A percentile compares a stretch with the other conserved stretches of the same genome.
These are phyloP conservation scores for Candida sphagnicola DNA, from an alignment of 805 yeast species.

Conservation along the genomic window DNA sequence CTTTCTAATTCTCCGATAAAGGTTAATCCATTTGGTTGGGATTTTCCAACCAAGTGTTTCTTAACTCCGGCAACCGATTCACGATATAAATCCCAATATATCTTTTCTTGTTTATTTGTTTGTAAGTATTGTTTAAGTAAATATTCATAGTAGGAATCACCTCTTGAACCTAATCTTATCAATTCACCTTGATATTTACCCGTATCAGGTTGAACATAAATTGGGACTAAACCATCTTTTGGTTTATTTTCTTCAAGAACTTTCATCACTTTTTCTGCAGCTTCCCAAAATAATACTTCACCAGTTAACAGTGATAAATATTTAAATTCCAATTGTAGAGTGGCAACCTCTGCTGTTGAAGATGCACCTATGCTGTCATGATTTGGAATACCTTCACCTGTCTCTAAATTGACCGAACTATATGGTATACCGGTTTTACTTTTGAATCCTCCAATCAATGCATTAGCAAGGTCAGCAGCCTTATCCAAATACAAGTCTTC, in stretches of 20 bases:
- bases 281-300: conserved; percentile 72
- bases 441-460: conserved; percentile 66
- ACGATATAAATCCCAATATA: conserved; percentile 71
- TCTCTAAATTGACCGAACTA: conserved; percentile 67
- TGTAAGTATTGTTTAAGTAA: conserved; percentile 80
- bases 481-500: conserved; percentile 72
- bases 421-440: conserved; percentile 69
- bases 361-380: conserved; percentile 75
- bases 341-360: conserved; percentile 86
- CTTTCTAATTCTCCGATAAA: conserved; percentile 74
- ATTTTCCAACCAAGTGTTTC: conserved; percentile 55
- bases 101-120: conserved; percentile 55
- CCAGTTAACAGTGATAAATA: conserved; percentile 79
- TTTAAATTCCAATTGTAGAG: conserved; percentile 83
- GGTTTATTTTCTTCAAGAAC: conserved; percentile 64
- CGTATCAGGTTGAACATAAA: conserved; percentile 68
- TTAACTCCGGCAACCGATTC: conserved; percentile 76
- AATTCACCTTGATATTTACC: conserved; percentile 62
- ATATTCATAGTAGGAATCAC: conserved; percentile 91
- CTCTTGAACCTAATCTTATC: conserved; percentile 85
- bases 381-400: conserved; percentile 56
- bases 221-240: conserved; percentile 77
- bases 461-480: conserved; percentile 76
- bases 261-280: conserved; percentile 69
- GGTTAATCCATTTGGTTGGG: conserved; percentile 59